Evolutionary conservation across 768 basidiomycete genomes (phyloP).

Genomic region (Suillus fuscotomentosus): DNA sequence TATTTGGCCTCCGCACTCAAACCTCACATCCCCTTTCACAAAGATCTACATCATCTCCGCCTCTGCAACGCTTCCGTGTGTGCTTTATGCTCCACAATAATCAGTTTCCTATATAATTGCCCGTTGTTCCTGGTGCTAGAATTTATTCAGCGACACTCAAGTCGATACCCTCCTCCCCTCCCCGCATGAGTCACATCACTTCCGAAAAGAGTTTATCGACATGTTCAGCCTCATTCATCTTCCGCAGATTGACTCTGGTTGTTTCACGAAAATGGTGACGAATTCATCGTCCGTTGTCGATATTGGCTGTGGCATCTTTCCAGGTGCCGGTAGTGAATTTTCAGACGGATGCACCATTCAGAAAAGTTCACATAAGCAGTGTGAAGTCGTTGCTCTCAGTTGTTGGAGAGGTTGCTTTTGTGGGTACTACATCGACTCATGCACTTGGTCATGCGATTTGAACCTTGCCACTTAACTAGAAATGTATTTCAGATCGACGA

Average conservation of each 20-base stretch:
- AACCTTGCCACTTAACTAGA: not conserved
- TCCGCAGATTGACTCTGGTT: not conserved
- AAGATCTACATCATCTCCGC: not conserved
- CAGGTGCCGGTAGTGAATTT: not conserved
- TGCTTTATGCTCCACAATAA: not conserved
- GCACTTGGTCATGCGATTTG: not conserved
- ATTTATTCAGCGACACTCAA: not conserved
- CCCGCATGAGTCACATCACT: not conserved
- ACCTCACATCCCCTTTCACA: not conserved
- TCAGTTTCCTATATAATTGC: too few species aligned
- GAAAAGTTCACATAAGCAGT: not conserved
- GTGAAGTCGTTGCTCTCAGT: not conserved
- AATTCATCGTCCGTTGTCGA: not conserved
- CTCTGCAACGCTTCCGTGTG: not conserved
- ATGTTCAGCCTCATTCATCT: not conserved
- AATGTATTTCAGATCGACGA: not conserved
- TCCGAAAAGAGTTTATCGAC: not conserved
- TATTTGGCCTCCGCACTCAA: not conserved
- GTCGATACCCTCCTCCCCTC: not conserved
- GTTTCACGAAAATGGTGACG: not conserved
- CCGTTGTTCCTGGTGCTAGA: not conserved
- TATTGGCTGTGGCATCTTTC: not conserved
- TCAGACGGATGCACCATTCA: not conserved
- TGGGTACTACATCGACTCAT: not conserved
- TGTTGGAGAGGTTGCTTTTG: not conserved